Conservation (phyloP, 768 basidiomycete genomes). For the Xanthoconium purpureum region DNA sequence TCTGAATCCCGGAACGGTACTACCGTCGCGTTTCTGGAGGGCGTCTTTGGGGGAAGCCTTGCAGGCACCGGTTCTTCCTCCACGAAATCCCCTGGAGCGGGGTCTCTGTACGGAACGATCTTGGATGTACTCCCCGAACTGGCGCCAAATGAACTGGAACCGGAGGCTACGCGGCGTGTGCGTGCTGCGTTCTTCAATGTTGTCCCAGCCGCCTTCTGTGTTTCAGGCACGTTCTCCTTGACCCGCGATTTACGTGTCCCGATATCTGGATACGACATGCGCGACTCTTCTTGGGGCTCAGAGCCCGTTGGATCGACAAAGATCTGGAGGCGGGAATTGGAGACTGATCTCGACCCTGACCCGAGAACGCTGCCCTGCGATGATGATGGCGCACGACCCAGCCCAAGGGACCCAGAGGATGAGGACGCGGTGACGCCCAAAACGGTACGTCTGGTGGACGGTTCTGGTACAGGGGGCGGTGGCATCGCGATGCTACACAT, state of each 20-base stretch:
- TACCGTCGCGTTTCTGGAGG: conserved; percentile 33
- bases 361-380: conserved; percentile 30
- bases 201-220: conserved; percentile 64
- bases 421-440: conserved; percentile 43
- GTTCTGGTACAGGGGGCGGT: conserved; percentile 36
- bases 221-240: conserved; percentile 75
- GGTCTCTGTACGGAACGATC: conserved; percentile 66
- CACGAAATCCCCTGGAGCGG: conserved; percentile 41
- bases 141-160: conserved; percentile 16
- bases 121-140: conserved; percentile 41
- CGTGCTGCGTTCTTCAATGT: conserved; percentile 62
- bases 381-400: conserved; percentile 12
- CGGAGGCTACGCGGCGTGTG: conserved; percentile 49
- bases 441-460: conserved; percentile 41
- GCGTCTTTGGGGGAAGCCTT: conserved; percentile 34
- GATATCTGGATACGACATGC: conserved; percentile 62
- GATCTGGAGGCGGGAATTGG: conserved; percentile 62
- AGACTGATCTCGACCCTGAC: conserved; percentile 34
- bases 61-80: conserved; percentile 27
- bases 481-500: conserved; percentile 49
- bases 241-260: conserved; percentile 75
- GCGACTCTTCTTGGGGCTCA: conserved; percentile 43
- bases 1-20: conserved; percentile 41
- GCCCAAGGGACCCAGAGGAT: conserved; percentile 28
- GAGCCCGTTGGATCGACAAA: conserved; percentile 69